Percentiles rank a stretch among this genome's conserved stretches.
phyloP scores from a whole-genome alignment of 2,329 filamentous ascomycete genomes.

The Clonostachys rhizophaga region DNA sequence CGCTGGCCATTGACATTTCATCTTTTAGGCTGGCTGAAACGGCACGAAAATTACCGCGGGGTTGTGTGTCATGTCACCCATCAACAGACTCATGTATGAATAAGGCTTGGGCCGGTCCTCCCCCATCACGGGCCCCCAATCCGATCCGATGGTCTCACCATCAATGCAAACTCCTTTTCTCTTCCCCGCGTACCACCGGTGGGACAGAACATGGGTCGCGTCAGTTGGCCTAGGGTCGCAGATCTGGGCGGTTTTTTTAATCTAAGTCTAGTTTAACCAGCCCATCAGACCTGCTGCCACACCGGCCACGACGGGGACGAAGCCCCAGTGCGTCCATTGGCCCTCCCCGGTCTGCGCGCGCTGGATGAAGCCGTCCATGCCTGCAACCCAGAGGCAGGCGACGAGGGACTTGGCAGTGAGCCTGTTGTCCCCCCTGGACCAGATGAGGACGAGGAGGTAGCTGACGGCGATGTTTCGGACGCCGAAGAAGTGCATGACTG shows the following conservation, averaged over 20 bases:
- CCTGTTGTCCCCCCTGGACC: conserved; percentile 5
- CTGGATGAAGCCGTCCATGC: background rate
- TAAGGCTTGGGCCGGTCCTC: no score
- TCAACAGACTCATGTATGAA: no score
- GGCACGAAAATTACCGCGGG: no score
- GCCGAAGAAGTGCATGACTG: conserved; percentile 9
- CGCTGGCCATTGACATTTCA: no score
- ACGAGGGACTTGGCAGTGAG: conserved; percentile 1
- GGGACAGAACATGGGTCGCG: no score
- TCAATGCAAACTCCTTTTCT: no score
- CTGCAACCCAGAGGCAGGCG: background rate
- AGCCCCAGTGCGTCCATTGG: background rate
- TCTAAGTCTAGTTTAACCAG: background rate
- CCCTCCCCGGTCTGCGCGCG: background rate
- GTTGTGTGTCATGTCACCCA: no score
- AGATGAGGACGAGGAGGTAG: conserved; percentile 9
- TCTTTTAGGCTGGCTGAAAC: no score
- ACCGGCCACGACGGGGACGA: background rate
- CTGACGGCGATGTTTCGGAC: conserved; percentile 9
- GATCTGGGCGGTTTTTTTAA: background rate
- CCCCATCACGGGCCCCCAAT: no score
- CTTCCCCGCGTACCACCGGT: no score
- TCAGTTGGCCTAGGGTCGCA: no score
- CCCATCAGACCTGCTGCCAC: background rate
- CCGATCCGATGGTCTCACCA: no score